A percentile compares a stretch with the other conserved stretches of the same genome.
Evolutionary conservation across 495 filamentous ascomycete species (phyloP).

Genomic region (Penicillium subrubescens): DNA sequence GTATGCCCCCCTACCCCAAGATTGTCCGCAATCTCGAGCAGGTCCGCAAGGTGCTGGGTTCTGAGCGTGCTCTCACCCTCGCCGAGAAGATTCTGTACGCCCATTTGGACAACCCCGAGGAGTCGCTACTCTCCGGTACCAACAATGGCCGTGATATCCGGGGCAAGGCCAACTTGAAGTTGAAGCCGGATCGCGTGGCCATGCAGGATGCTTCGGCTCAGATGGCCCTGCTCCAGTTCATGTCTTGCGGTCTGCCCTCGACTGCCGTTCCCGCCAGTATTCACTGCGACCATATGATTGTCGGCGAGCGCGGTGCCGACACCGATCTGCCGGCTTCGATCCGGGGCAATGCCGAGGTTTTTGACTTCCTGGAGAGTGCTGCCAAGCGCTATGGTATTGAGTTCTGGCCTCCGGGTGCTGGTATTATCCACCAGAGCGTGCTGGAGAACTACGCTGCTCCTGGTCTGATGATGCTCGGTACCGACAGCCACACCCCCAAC

Average conservation of each 20-base stretch:
- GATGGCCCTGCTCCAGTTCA: slow-evolving; percentile 98
- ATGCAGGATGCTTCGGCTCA: slow-evolving; percentile 99
- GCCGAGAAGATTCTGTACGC: slow-evolving; percentile 98
- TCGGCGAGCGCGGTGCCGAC: slow-evolving; percentile 83
- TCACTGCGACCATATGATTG: slow-evolving; percentile 99
- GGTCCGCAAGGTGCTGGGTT: slow-evolving; percentile 32
- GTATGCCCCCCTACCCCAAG: slow-evolving; percentile 36
- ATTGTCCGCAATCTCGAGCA: slow-evolving; percentile 36
- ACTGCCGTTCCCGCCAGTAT: slow-evolving; percentile 98
- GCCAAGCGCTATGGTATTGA: slow-evolving; percentile 96
- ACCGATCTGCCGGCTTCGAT: slow-evolving; percentile 86
- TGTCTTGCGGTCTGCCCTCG: slow-evolving; percentile 87
- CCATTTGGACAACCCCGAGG: slow-evolving; percentile 74
- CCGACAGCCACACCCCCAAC: slow-evolving; percentile 97
- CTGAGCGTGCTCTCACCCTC: slow-evolving; percentile 69
- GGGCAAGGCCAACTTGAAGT: slow-evolving; percentile 89
- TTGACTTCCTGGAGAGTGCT: slow-evolving; percentile 94
- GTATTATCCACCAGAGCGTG: slow-evolving; percentile 98
- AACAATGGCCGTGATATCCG: slow-evolving; percentile 75
- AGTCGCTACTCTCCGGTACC: slow-evolving; percentile 53
- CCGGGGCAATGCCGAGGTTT: slow-evolving; percentile 92
- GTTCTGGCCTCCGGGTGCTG: slow-evolving; percentile 98
- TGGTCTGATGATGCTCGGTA: slow-evolving; percentile 98
- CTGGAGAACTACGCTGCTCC: slow-evolving; percentile 98
- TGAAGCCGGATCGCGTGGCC: slow-evolving; percentile 95